A percentile compares a stretch with the other conserved stretches of the same genome.
Evolutionary conservation across 2,329 filamentous ascomycete species (phyloP).

Genomic region (Helminthosporium solani): DNA sequence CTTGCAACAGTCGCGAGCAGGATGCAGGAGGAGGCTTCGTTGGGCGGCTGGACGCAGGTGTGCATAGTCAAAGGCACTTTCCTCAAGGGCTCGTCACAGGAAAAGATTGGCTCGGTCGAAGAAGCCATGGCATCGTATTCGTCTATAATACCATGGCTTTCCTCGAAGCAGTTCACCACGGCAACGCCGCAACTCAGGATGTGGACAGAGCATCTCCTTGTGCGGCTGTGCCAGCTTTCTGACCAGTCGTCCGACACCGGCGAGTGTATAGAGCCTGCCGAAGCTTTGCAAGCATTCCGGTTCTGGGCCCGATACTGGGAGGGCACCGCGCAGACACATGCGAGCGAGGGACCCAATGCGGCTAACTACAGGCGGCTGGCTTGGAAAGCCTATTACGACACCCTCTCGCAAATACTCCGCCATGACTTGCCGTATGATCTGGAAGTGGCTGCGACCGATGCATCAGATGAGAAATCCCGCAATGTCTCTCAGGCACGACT

Average conservation of each 20-base stretch:
- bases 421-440: constrained; percentile 60
- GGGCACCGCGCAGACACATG: constrained; percentile 17
- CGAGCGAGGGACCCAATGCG: constrained; percentile 15
- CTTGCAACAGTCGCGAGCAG: constrained; percentile 45
- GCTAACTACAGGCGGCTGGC: constrained; percentile 59
- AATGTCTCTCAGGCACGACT: constrained; percentile 32
- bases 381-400: constrained; percentile 83
- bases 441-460: constrained; percentile 39
- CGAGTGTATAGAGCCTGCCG: constrained; percentile 26
- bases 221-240: constrained; percentile 70
- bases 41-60: constrained; percentile 76
- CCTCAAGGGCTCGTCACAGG: constrained; percentile 59
- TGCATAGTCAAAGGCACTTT: constrained; percentile 79
- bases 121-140: constrained; percentile 69
- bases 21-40: constrained; percentile 39
- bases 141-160: constrained; percentile 64
- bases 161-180: constrained; percentile 53
- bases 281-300: constrained; percentile 52
- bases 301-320: constrained; percentile 71
- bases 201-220: constrained; percentile 78
- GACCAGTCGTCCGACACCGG: constrained; percentile 55
- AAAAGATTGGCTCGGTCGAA: constrained; percentile 41
- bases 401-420: constrained; percentile 74
- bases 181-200: constrained; percentile 61
- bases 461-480: constrained; percentile 24